Evolutionary conservation across 2,329 filamentous ascomycete genomes (phyloP).

Genomic region (Stemphylium vesicarium): DNA sequence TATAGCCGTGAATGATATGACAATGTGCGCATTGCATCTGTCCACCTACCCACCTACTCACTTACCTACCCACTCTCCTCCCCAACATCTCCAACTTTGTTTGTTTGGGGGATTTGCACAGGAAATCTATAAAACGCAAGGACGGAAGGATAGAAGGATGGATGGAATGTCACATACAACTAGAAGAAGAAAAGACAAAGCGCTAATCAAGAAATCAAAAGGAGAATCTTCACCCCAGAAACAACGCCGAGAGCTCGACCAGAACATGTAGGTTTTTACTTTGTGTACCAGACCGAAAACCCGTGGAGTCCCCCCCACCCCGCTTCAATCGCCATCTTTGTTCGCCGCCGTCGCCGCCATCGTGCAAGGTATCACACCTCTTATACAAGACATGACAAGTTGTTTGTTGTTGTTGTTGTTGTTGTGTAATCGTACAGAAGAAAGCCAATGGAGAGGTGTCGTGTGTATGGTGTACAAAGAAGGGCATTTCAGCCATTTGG

Average conservation of each 20-base stretch:
- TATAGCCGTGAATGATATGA: too few relatives aligned
- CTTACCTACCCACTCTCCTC: too few relatives aligned
- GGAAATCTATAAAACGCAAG: too few relatives aligned
- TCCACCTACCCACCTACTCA: too few relatives aligned
- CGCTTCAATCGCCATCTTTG: too few relatives aligned
- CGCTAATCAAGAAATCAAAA: background rate
- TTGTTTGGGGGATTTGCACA: too few relatives aligned
- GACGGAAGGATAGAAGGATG: too few relatives aligned
- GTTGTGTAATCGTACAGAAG: slow-evolving; percentile 8
- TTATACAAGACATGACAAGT: slow-evolving; percentile 14
- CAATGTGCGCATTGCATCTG: too few relatives aligned
- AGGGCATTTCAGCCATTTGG: background rate
- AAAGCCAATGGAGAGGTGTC: background rate
- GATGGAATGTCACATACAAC: background rate
- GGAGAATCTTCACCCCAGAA: background rate
- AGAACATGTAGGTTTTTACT: slow-evolving; percentile 3
- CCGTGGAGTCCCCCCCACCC: background rate
- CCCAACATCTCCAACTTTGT: too few relatives aligned
- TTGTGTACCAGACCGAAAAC: slow-evolving; percentile 5
- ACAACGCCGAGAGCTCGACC: slow-evolving; percentile 18
- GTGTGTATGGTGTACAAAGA: slow-evolving; percentile 4
- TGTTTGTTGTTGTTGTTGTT: background rate
- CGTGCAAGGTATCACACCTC: slow-evolving; percentile 9
- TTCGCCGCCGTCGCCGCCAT: background rate
- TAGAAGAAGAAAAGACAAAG: background rate